phyloP scores from a whole-genome alignment of 257 asterid species.

The Przewalskia tangutica region DNA sequence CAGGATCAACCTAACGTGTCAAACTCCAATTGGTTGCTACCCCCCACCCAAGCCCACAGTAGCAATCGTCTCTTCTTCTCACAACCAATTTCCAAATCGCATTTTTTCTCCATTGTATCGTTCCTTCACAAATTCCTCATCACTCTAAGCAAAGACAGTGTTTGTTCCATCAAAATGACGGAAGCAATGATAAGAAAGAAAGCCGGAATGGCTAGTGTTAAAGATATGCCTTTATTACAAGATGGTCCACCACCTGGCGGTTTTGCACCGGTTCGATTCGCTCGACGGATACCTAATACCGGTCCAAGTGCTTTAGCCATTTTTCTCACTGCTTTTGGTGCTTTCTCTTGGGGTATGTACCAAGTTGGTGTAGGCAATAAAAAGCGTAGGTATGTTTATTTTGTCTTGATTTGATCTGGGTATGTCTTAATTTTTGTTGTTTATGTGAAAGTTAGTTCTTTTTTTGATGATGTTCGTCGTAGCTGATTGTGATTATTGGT shows the following conservation, averaged over 20 bases:
- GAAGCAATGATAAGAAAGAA: constrained; percentile 78
- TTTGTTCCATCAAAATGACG: constrained; percentile 40
- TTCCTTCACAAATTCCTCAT: neutral
- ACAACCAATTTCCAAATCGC: neutral
- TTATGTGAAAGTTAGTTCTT: neutral
- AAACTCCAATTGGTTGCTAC: neutral
- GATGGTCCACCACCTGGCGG: constrained; percentile 99
- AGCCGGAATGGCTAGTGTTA: constrained; percentile 83
- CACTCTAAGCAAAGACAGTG: neutral
- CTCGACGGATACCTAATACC: constrained; percentile 67
- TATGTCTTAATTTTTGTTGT: neutral
- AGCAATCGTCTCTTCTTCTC: neutral
- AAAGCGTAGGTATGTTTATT: constrained; percentile 62
- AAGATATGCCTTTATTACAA: constrained; percentile 89
- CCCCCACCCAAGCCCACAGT: neutral
- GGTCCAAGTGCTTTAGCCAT: constrained; percentile 88
- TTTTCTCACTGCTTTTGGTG: constrained; percentile 66
- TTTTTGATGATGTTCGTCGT: neutral
- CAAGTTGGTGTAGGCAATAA: constrained; percentile 92
- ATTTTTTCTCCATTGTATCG: neutral
- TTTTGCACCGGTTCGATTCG: constrained; percentile 82
- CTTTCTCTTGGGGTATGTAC: constrained; percentile 90
- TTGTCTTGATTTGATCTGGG: neutral
- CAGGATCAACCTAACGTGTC: neutral
- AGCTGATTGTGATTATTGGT: neutral